These are phyloP conservation scores for Crepidotus variabilis DNA, from an alignment of 768 basidiomycete species.

Conservation along the genomic window DNA sequence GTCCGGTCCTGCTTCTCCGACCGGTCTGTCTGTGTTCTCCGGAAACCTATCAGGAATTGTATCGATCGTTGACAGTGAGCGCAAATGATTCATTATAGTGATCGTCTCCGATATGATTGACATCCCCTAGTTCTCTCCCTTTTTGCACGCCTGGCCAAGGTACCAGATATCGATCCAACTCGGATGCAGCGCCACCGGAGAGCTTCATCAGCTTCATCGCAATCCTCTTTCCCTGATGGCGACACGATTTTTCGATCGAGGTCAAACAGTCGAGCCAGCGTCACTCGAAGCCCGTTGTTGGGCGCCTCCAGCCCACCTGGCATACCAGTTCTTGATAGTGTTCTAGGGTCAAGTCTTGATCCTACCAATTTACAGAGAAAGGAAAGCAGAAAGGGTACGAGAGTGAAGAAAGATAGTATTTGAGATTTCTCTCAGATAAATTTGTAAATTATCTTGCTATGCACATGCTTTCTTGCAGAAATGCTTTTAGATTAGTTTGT, in stretches of 20 bases:
- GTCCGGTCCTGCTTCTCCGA: conserved; percentile 46
- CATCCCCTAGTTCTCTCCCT: conserved; percentile 60
- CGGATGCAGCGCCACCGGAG: conserved; percentile 78
- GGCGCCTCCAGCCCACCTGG: conserved; percentile 26
- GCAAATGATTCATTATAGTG: not conserved
- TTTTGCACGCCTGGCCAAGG: conserved; percentile 72
- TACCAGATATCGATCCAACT: conserved; percentile 72
- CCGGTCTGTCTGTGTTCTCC: conserved; percentile 35
- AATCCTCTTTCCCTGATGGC: conserved; percentile 41
- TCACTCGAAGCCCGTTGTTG: conserved; percentile 30
- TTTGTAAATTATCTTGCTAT: not conserved
- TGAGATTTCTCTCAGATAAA: not conserved
- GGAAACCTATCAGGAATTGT: conserved; percentile 70
- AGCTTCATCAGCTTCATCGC: conserved; percentile 69
- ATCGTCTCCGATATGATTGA: not conserved
- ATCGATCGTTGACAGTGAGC: conserved; percentile 76
- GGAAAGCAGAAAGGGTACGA: conserved; percentile 16
- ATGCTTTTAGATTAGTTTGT: not conserved
- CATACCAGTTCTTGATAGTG: conserved; percentile 22
- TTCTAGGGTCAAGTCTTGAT: conserved; percentile 9
- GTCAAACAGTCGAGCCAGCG: conserved; percentile 37
- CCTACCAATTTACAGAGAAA: conserved; percentile 17
- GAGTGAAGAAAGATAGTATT: conserved; percentile 15
- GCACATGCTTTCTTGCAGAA: not conserved
- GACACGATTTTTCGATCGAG: conserved; percentile 35